Evolutionary conservation across 2,329 filamentous ascomycete genomes (phyloP), one percentile per base, ranked within the genome.

Genomic region (Dactylonectria estremocensis): DNA sequence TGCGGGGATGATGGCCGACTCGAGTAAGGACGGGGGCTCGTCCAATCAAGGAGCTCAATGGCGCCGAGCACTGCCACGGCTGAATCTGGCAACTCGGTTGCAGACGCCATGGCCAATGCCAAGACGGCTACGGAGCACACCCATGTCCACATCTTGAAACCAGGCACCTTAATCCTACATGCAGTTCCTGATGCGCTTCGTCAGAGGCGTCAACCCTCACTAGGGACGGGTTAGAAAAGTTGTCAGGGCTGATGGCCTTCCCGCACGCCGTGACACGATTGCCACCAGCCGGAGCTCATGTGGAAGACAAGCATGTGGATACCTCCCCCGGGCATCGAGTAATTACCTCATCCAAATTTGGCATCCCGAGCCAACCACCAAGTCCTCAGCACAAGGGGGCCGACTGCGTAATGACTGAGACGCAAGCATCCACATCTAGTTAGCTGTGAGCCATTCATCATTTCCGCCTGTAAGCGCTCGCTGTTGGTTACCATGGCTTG

Each of bases 71-170:
- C 68, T 62, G 70, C 70, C 70, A 60, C 62, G 61, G 55, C 70
- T 68, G 58, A 31, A 68, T 61, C 45, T 57, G 68, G 69, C 50
- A 71, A 58, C 54, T 69, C 49, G 68, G 54, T 64, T 49, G 11
- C 55, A 64, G 54, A 49, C 64, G 69, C 64, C 62, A 68, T 68
- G 53, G 48, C 61, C 56, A 62, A 43, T 71, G 70, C 70, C 70
- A 72, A 72, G 70, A 64, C 70, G 70, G 70, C 68, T 72, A 64
- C n/a, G n/a, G n/a, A n/a, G n/a, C n/a, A n/a, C 70, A 35, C 65
- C 70, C 70, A 71, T 46, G 70, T 69, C 61, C 57, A 49, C 62
- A 71, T 67, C 59, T 59, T 70, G 60, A 64, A 61, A 63, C 65
- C 31, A 35, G 20, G 45, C 31, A 68, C 64, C 65, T 70, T 68